Base-by-base conservation (phyloP, 495 filamentous ascomycete species). In the Podospora appendiculata region DNA sequence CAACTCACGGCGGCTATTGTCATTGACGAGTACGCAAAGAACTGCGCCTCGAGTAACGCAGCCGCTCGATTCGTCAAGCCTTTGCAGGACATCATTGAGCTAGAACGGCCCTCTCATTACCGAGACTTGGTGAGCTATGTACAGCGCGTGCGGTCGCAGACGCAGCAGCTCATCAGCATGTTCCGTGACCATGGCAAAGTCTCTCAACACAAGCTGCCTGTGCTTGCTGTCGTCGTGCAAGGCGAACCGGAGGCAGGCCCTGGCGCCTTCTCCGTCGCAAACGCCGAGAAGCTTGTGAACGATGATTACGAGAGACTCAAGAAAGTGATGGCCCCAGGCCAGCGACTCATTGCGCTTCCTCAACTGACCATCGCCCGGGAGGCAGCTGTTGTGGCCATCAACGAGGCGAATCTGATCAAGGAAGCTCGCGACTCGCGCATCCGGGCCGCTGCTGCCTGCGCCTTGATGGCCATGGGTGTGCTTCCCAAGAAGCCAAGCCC, bases 111-210 rank as follows among this genome's bases (percentile, higher is more conserved):
- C 38, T 64, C 75, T 3, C 86, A 84, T 66, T 97, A 97, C 65
- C 80, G 84, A 32, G 93, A 98, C 61, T 79, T 96, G 48, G 82
- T 93, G 35, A 89, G 82, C 71, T 95, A 87, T 62, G 82, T 94
- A 5, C 87, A 90, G 65, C 81, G 94, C 40, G 88, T 89, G 17
- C 84, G 92, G 48, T 86, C 90, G 8, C 93, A 95, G 63, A 95
- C 92, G 63, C 86, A 89, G 52, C 87, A 90, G 36, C 71, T 98
- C 34, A 71, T 96, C 53, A 94, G 90, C 65, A 75, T 88, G 32
- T 97, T 97, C 79, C 78, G 87, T 53, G 90, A 96, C 53, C 80
- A 88, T 53, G 88, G 85, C 19, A 88, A 90, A 62, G 82, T 96
- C 11, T 71, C 84, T 41, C 71, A 77, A 45, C 72, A 77, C 43